These are phyloP conservation scores for Aspergillus sp. DNA, from an alignment of 2,329 filamentous ascomycete genomes.

Conservation along the genomic window DNA sequence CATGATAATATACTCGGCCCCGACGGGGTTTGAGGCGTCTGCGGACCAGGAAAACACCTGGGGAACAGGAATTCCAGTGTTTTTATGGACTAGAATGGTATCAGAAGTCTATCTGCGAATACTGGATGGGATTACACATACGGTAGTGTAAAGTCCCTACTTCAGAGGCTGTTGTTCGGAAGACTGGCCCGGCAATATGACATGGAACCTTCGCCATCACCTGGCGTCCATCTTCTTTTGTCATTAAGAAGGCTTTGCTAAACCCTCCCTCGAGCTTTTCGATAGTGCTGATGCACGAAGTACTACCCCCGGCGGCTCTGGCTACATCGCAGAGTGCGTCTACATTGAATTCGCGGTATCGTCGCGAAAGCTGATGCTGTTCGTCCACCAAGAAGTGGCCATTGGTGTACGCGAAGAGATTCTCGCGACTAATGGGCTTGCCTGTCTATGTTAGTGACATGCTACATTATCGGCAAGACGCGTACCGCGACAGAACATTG, in stretches of 20 bases:
- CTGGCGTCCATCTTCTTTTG: slow-evolving; percentile 19
- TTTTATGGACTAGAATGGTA: no score
- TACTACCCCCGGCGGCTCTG: slow-evolving; percentile 9
- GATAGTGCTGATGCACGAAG: slow-evolving; percentile 21
- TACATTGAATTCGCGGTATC: slow-evolving; percentile 25
- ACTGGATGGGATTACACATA: not conserved
- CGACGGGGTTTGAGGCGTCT: slow-evolving; percentile 28
- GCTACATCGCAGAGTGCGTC: slow-evolving; percentile 23
- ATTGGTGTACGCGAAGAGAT: slow-evolving; percentile 30
- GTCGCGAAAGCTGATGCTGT: slow-evolving; percentile 20
- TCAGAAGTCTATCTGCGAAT: no score
- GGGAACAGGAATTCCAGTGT: slow-evolving; percentile 22
- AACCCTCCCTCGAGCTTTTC: slow-evolving; percentile 33
- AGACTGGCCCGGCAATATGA: slow-evolving; percentile 15
- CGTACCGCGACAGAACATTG: slow-evolving; percentile 8
- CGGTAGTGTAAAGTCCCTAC: slow-evolving; percentile 22
- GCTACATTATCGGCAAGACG: no score
- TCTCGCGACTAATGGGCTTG: slow-evolving; percentile 19
- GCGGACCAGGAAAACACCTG: slow-evolving; percentile 29
- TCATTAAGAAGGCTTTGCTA: slow-evolving; percentile 28
- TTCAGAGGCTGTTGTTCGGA: slow-evolving; percentile 26
- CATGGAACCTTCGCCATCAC: slow-evolving; percentile 26
- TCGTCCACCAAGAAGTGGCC: slow-evolving; percentile 29
- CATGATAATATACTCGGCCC: slow-evolving; percentile 38
- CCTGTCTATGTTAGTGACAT: slow-evolving; percentile 13